Base-by-base conservation (phyloP, 163 green algal genomes). In the Chlorella variabilis region DNA sequence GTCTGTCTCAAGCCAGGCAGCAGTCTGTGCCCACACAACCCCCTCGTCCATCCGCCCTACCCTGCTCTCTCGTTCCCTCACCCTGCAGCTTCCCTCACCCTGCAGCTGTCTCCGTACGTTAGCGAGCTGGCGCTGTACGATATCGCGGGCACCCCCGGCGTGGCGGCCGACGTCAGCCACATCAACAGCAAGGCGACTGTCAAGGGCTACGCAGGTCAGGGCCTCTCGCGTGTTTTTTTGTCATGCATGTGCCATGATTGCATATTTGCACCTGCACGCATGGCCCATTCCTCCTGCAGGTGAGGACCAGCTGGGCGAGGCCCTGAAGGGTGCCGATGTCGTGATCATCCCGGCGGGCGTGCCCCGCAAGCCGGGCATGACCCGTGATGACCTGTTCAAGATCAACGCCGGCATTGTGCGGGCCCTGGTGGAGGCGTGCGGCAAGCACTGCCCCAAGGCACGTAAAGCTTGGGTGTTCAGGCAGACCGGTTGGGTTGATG, bases 351-450 rank as follows among this genome's bases (percentile, higher is more conserved):
- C 97, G 34, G 97, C 94, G 80, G 97, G 97, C 76, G 96, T 99
- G 31, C 97, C 97, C 0, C 92, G 97, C 66, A 99, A 99, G 91
- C 97, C 97, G 33, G 97, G 97, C 84, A 99, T 99, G 97, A 99
- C 96, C 4, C 93, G 97, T 33, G 97, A 99, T 86, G 97, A 99
- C 81, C 92, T 99, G 11, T 99, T 99, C 91, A 98, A 98, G 87
- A 98, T 98, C 86, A 99, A 99, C 85, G 96, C 96, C 20, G 92
- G 79, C 73, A 90, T 92, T 68, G 90, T 97, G 13, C 87, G 88
- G 63, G 84, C 70, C 13, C 91, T 98, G 45, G 85, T 93, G 23
- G 90, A 97, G 80, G 96, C 84, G 9, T 86, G 94, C 51, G 96
- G 92, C 51, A 86, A 89, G 62, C 81, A 96, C 78, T 97, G 93